Evolutionary conservation across 2,329 filamentous ascomycete genomes (phyloP), one percentile per base, ranked within the genome.

Genomic region (Alternaria sp.): DNA sequence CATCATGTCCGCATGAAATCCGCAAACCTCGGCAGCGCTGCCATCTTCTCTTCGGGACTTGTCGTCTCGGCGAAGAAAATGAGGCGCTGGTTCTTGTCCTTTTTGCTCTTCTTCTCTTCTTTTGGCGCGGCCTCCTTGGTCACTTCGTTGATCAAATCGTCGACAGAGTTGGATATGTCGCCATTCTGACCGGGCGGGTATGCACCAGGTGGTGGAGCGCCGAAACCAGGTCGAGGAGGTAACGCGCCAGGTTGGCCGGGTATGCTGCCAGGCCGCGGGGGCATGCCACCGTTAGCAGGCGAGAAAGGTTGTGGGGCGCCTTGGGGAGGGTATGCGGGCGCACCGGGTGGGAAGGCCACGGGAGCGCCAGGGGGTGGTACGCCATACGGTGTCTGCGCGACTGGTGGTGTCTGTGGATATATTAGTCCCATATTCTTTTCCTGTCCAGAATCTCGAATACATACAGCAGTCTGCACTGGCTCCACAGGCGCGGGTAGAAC

Each of bases 11-110:
- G 61, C 54, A 70, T 67, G 57, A 72, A 73, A 46, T 69, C 67
- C 0, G 90, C 89, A 83, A 96, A 97, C 80, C 89, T 90, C 65
- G 91, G 85, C 82, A 96, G 83, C 76, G 84, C 82, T 26, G 93
- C 91, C 92, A 97, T 93, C 81, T 90, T 93, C 85, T 97, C 94
- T 83, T 97, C 94, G 2, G 93, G 92, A 73, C 92, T 96, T 74
- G 89, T 83, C 62, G 91, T 90, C 55, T 91, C 89, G 76, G 96
- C 92, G 66, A 89, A 89, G 82, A 96, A 97, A 28, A 97, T 85
- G 87, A 97, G 90, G 77, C 88, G 84, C 71, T 83, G 84, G 45
- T 77, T 77, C 67, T 78, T 73, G 75, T 89, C 90, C 79, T 91
- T 91, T 85, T 91, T 80, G 74, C 88, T 88, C 77, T 91, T 89